These are phyloP conservation scores for Wickerhamomyces alni DNA, from an alignment of 805 yeast genomes.

Conservation along the genomic window DNA sequence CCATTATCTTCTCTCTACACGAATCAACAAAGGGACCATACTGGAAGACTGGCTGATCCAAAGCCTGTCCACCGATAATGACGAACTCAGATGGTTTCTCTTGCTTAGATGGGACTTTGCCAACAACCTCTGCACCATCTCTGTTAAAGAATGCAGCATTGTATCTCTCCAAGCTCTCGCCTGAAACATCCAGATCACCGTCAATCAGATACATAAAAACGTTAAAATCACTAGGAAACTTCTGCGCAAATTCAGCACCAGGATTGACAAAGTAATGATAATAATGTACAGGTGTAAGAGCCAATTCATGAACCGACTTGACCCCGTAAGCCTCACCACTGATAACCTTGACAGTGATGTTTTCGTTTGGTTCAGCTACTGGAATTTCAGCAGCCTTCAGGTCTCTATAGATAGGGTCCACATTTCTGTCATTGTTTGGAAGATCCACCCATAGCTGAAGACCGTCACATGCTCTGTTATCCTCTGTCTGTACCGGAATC, in stretches of 20 bases:
- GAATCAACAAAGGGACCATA: constrained; percentile 91
- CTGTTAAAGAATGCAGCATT: constrained; percentile 58
- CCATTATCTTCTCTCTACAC: constrained; percentile 53
- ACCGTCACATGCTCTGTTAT: constrained; percentile 51
- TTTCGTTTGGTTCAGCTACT: constrained; percentile 55
- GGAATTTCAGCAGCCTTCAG: constrained; percentile 69
- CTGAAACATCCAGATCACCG: constrained; percentile 50
- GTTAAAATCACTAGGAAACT: constrained; percentile 54
- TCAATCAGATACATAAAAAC: constrained; percentile 61
- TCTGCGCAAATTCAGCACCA: constrained; percentile 59
- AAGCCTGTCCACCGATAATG: constrained; percentile 67
- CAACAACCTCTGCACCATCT: constrained; percentile 60
- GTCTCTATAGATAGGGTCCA: constrained; percentile 75
- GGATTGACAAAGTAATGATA: constrained; percentile 61
- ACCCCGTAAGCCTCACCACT: constrained; percentile 74
- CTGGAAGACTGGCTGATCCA: constrained; percentile 74
- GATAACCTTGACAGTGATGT: constrained; percentile 63
- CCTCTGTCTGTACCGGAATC: constrained; percentile 60
- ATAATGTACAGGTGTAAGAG: constrained; percentile 76
- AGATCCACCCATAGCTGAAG: constrained; percentile 87
- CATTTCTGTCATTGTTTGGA: constrained; percentile 56
- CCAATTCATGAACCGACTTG: constrained; percentile 66
- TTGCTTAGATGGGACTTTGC: constrained; percentile 40
- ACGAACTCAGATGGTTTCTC: constrained; percentile 53
- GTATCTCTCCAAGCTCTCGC: constrained; percentile 35